Evolutionary conservation across 106 monocot species (phyloP).

Genomic region (Dioscorea zingiberensis): DNA sequence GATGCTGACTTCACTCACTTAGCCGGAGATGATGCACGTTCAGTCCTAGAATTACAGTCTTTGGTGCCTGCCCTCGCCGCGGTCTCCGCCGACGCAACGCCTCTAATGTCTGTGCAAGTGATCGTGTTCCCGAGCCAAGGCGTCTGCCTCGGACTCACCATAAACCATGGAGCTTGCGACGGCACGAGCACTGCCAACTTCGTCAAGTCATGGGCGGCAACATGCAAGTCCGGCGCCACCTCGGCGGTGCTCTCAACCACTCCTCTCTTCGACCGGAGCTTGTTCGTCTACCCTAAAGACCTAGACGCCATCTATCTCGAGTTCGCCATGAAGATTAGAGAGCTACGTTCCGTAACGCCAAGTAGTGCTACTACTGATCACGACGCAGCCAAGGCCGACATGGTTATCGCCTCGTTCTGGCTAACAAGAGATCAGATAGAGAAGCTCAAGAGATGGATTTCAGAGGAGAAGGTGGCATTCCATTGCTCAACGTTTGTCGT

Average conservation of each 20-base stretch:
- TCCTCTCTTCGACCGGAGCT: background rate
- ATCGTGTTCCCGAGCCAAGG: constrained; percentile 25
- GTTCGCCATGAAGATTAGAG: background rate
- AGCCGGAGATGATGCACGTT: constrained; percentile 10
- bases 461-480: background rate
- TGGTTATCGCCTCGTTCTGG: background rate
- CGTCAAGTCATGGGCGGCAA: constrained; percentile 25
- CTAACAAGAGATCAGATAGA: background rate
- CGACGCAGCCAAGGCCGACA: too few species aligned
- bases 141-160: constrained; percentile 15
- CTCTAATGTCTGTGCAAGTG: constrained; percentile 32
- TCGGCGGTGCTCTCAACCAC: too few species aligned
- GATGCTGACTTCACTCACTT: constrained; percentile 21
- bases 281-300: background rate
- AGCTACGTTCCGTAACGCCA: too few species aligned
- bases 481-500: background rate
- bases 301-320: background rate
- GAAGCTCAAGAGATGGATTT: background rate
- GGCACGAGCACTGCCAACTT: constrained; percentile 24
- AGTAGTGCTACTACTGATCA: background rate
- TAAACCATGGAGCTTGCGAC: constrained; percentile 38
- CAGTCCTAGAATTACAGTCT: background rate
- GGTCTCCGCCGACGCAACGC: background rate
- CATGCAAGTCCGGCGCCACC: background rate
- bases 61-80: constrained; percentile 20